A percentile compares a stretch with the other conserved stretches of the same genome.
Evolutionary conservation across 2,329 filamentous ascomycete species (phyloP).

Genomic region (Huntiella abstrusa): DNA sequence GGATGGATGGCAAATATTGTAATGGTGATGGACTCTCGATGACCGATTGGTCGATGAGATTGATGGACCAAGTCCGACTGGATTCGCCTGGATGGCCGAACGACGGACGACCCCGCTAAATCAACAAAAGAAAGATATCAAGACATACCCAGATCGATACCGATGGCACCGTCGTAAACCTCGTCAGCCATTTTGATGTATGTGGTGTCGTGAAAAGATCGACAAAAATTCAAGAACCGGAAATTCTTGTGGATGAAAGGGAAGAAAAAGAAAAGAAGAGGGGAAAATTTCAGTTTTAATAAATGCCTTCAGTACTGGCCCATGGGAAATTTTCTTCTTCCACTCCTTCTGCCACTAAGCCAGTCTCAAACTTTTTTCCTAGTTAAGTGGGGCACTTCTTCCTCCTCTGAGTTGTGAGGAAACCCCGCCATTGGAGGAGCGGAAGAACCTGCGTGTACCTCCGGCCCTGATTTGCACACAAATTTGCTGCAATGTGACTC

Average conservation of each 20-base stretch:
- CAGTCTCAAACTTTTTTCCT: slow-evolving; percentile 12
- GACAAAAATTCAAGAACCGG: slow-evolving; percentile 12
- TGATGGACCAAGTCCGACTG: no score
- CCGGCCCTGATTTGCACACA: slow-evolving; percentile 2
- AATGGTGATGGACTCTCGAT: no score
- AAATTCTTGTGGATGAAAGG: slow-evolving; percentile 12
- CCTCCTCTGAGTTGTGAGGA: slow-evolving; percentile 8
- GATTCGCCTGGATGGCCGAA: no score
- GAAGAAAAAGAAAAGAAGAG: slow-evolving; percentile 11
- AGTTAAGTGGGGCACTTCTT: slow-evolving; percentile 8
- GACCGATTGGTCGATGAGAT: no score
- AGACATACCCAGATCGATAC: slow-evolving; percentile 91
- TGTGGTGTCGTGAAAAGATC: slow-evolving; percentile 12
- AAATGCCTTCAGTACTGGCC: slow-evolving; percentile 11
- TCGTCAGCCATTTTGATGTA: slow-evolving; percentile 62
- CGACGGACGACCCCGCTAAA: no score
- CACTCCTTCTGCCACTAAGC: slow-evolving; percentile 10
- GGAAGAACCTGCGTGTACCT: slow-evolving; percentile 9
- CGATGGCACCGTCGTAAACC: slow-evolving; percentile 98
- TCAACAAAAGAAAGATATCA: slow-evolving; percentile 3
- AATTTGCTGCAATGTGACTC: background rate
- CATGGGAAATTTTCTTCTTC: slow-evolving; percentile 10
- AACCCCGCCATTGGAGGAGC: slow-evolving; percentile 9
- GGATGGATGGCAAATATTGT: no score
- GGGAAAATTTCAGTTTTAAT: slow-evolving; percentile 12